Percentiles rank a stretch among this genome's conserved stretches.
Evolutionary conservation across 2,329 filamentous ascomycete species (phyloP).

Genomic region (Xylariaceae sp.): DNA sequence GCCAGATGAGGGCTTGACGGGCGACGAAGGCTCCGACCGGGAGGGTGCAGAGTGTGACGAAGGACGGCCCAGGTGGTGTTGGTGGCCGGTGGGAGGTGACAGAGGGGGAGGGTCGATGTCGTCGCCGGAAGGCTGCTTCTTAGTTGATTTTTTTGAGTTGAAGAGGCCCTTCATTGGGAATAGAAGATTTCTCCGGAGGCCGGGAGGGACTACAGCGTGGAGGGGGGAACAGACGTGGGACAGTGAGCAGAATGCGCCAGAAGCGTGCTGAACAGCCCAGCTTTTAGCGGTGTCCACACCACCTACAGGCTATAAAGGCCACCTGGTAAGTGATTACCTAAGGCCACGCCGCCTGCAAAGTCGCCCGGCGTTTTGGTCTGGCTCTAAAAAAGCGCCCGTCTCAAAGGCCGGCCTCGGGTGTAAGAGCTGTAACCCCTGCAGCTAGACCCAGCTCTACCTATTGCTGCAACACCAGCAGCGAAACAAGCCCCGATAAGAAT

Average conservation of each 20-base stretch:
- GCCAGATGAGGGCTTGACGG: constrained; percentile 34
- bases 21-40: constrained; percentile 37
- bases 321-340: constrained; percentile 20
- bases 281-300: constrained; percentile 27
- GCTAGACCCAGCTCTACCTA: background rate
- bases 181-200: constrained; percentile 20
- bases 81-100: constrained; percentile 25
- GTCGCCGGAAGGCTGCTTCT: constrained; percentile 41
- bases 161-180: constrained; percentile 45
- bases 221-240: constrained; percentile 2
- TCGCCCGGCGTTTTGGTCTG: constrained; percentile 1
- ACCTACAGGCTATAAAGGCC: constrained; percentile 14
- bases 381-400: constrained; percentile 8
- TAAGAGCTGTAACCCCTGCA: constrained; percentile 19
- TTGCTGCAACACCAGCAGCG: background rate
- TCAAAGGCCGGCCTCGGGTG: constrained; percentile 9
- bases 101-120: constrained; percentile 34
- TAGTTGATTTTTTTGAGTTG: constrained; percentile 43
- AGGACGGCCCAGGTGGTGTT: constrained; percentile 29
- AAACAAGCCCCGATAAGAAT: constrained; percentile 1
- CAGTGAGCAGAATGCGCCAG: constrained; percentile 6
- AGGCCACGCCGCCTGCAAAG: constrained; percentile 14
- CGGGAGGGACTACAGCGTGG: constrained; percentile 12
- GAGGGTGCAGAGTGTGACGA: constrained; percentile 29
- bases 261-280: constrained; percentile 21